Evolutionary conservation across 1,139 yeast species (phyloP), one percentile per base, ranked within the genome.

Genomic region (Protomyces lactucae-debilis): DNA sequence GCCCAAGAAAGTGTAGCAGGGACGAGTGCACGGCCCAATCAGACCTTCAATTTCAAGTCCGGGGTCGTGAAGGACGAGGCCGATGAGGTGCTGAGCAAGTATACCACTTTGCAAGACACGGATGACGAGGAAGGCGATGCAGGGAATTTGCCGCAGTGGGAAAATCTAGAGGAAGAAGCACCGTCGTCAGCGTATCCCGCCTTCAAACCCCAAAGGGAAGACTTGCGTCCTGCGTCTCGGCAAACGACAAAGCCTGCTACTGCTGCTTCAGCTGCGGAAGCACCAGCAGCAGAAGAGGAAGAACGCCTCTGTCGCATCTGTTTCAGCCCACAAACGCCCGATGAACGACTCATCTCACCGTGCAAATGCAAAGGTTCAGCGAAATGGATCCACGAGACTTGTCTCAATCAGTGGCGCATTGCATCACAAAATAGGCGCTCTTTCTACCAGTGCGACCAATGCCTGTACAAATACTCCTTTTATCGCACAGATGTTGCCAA

Each of bases 401-500:
- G 64, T 35, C 43, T 60, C 21, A 46, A 60, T 16, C 60, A 60
- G 16, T 60, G 64, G 64, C 59, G 64, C 32, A 8, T 37, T 32
- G 53, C 51, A 9, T 54, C 64, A 28, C 54, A 54, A 25, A 60
- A 60, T 6, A 23, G 52, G n/a, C 46, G 54, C 23, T 54, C 60
- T 5, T 60, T 60, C 52, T 60, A 54, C 36, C 64, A 56, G 25
- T 60, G 64, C 25, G 64, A 60, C 35, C 64, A 60, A 21, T 60
- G 64, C 39, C 64, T 52, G 48, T 60, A 54, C 60, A 18, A 51
- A 23, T 60, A 60, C 64, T 60, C 64, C 16, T 60, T 60, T 59
- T 43, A 56, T n/a, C 59, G 64, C 37, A 60, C 64, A 14, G 60
- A 54, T 18, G 21, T 60, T 14, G 64, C 64, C 16, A 60, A 54